Evolutionary conservation across 2,329 filamentous ascomycete genomes (phyloP), one percentile per base, ranked within the genome.

Genomic region (Aspergillus fumigatus): DNA sequence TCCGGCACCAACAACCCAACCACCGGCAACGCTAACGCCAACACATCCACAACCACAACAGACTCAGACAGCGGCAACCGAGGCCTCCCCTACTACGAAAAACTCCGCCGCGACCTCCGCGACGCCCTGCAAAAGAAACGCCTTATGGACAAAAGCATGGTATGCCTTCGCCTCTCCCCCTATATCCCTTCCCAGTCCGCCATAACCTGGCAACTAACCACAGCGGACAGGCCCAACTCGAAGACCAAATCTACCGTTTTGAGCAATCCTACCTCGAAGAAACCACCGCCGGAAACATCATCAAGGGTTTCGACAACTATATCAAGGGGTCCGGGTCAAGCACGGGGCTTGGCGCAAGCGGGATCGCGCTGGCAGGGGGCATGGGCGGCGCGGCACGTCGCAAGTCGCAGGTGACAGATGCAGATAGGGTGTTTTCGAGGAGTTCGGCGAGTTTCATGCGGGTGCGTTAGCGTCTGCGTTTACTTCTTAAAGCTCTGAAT

Each of bases 271-370:
- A 99, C 73, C 85, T 99, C 52, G 93, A 97, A 73, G 91, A 91
- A 67, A 95, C 92, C 4, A 85, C 82, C 65, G 84, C 84, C 21
- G 94, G 94, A 48, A 99, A 99, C 77, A 97, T 99, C 70, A 93
- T 99, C 72, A 92, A 90, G 50, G 94, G 94, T 23, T 99, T 99
- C 74, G 94, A 99, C 74, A 95, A 92, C 71, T 99, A 97, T 77
- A 95, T 96, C 80, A 99, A 99, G 75, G 92, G 90, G 54, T 83
- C 82, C 19, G 82, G 84, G 8, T 84, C 85, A n/a, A 80, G 77
- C 3, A 68, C 72, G 1, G 65, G 62, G 25, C 60, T 73, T 25
- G 65, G 69, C 27, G 66, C 66, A 1, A 64, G 67, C 2, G 67
- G 70, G 4, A 61, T 75, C 10, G 70, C 73, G 38, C 61, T 75